Evolutionary conservation across 768 basidiomycete species (phyloP), one percentile per base, ranked within the genome.

Genomic region (Erythrobasidium yunnanense): DNA sequence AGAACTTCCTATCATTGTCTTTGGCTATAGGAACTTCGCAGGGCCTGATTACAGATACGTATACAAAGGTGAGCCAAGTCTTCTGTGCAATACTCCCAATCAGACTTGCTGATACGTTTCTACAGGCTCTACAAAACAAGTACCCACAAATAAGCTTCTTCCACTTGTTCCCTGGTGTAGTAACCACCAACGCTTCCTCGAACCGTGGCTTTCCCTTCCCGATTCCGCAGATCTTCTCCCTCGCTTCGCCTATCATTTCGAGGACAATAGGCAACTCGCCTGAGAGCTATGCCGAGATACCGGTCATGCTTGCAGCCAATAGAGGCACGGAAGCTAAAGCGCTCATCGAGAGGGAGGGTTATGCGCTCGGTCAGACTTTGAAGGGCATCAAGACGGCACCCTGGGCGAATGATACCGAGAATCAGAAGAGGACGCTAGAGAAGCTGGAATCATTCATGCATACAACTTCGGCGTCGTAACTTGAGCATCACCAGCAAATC

Each of bases 151-250:
- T 73, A 8, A 54, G 38, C 13, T 68, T 70, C 20, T 66, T 46
- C 47, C 72, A 73, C 60, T 58, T 71, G 34, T 73, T 73, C 58
- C 72, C 72, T 7, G 72, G 72, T 17, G 53, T 35, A 38, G 71
- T 72, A 27, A 34, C 32, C 2, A 70, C 71, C 29, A 38, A 34
- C 0, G 52, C 29, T 5, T 22, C 45, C 5, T 30, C 66, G n/a
- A 47, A 56, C n/a, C 27, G 33, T 13, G 52, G 68, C 47, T 58
- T 72, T 68, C 69, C 69, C 4, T 29, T 34, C 23, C 67, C 70
- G 0, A 15, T 72, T 58, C 33, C 63, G 4, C 60, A 55, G 66
- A 58, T 68, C 32, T 35, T 29, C 49, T 18, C 35, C 11, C 62
- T 68, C 62, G 51, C 49, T 49, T 66, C 56, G 2, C 70, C 71